Base-by-base conservation (phyloP, 352 stramenopile genomes). In the Nothophytophthora sp. region DNA sequence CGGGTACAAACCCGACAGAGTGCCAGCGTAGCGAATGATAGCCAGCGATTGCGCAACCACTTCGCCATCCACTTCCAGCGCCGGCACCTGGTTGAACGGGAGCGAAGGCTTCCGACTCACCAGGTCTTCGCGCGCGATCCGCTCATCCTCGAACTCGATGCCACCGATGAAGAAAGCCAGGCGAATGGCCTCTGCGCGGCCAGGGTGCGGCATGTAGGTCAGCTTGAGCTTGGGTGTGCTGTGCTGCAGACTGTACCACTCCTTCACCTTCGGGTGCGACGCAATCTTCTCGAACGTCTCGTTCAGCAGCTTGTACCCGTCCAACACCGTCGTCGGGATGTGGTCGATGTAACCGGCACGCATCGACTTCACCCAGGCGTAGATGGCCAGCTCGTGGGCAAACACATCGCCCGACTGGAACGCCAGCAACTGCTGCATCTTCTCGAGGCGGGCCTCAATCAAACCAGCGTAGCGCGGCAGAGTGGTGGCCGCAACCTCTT, bases 11-110 rank as follows among this genome's bases (percentile, higher is more conserved):
- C 63, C 63, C 12, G 56, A 67, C 11, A 87, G 60, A 1, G 73
- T 84, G 3, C 85, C 82, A 15, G 70, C 76, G 35, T 88, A 91
- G 18, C 82, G 73, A 27, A 91, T 57, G 33, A 92, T 75, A 1
- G 73, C 66, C 25, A 71, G 46, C n/a, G 73, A 76, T 60, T 90
- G 79, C 13, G 72, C 49, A 28, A 86, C 63, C 5, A 74, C 40
- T 3, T 79, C 55, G 7, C 60, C 73, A 29, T 81, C 59, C 15
- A 84, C 63, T 50, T 72, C 60, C n/a, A 84, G 54, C 41, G 78
- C 67, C 0, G 70, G 73, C 15, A 84, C n/a, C 41, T 73, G 71
- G n/a, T 67, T 55, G 32, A 80, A 77, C 13, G 75, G 71, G 23
- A 82, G 45, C 40, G 56, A 61, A 1, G 55, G 52, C 45, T 85